Conservation (phyloP, 176 grass and related monocot species). For the Olyra latifolia region DNA sequence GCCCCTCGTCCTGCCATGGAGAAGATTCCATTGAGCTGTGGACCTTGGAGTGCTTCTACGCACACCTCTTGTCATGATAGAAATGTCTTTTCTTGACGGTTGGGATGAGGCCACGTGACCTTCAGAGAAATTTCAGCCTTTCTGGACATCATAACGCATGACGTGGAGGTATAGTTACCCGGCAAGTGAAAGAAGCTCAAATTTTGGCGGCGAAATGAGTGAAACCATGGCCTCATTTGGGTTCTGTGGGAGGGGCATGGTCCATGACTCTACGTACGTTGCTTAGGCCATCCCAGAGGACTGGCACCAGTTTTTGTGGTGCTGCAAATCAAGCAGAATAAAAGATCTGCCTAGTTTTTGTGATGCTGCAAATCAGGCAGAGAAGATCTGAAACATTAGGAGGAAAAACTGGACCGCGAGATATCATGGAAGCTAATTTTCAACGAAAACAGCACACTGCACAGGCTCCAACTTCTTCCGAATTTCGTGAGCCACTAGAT, state of each 20-base stretch:
- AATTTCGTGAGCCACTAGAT: constrained; percentile 34
- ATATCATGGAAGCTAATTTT: constrained; percentile 34
- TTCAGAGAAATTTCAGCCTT: constrained; percentile 30
- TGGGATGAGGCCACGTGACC: constrained; percentile 24
- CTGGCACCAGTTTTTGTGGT: too few relatives aligned
- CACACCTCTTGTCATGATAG: background rate
- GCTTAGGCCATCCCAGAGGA: too few relatives aligned
- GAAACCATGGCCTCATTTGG: constrained; percentile 27
- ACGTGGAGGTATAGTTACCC: constrained; percentile 45
- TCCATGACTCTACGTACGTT: too few relatives aligned
- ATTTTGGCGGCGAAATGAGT: constrained; percentile 17
- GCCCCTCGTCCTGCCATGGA: constrained; percentile 57
- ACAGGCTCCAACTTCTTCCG: background rate
- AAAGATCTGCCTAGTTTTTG: too few relatives aligned
- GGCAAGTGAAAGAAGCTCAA: constrained; percentile 38
- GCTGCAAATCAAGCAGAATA: too few relatives aligned
- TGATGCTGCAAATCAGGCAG: background rate
- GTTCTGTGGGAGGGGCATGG: constrained; percentile 17
- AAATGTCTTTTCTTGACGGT: background rate
- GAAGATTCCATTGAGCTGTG: constrained; percentile 20
- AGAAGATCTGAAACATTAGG: constrained; percentile 25
- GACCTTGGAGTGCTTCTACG: too few relatives aligned
- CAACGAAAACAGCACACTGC: background rate
- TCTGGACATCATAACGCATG: constrained; percentile 17
- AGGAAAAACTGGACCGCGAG: constrained; percentile 27